These are phyloP conservation scores for Leccinum subgranulosum DNA, from an alignment of 768 basidiomycete genomes.

Conservation along the genomic window DNA sequence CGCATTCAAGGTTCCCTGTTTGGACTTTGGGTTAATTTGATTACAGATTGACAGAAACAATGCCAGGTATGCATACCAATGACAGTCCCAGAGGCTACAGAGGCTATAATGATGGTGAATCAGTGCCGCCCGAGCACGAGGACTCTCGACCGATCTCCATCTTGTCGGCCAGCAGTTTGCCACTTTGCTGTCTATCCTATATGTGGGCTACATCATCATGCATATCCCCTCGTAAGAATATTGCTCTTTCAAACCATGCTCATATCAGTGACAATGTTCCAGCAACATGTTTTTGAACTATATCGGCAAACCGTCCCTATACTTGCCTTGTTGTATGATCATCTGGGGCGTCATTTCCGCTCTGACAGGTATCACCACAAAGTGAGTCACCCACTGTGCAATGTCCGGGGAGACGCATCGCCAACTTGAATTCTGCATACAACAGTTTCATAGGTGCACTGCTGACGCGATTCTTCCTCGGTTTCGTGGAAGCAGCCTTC, in stretches of 20 bases:
- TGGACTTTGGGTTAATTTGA: neutral
- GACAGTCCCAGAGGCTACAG: neutral
- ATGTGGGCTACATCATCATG: slow-evolving; percentile 52
- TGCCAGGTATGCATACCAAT: slow-evolving; percentile 43
- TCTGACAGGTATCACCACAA: slow-evolving; percentile 38
- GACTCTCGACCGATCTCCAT: slow-evolving; percentile 62
- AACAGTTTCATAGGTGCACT: slow-evolving; percentile 40
- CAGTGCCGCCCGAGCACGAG: slow-evolving; percentile 67
- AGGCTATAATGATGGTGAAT: neutral
- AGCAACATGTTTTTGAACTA: slow-evolving; percentile 72
- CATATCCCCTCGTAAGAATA: slow-evolving; percentile 37
- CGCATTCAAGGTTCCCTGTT: neutral
- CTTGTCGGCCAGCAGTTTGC: slow-evolving; percentile 62
- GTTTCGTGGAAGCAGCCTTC: slow-evolving; percentile 51
- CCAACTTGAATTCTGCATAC: neutral
- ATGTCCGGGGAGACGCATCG: neutral
- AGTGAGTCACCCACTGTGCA: slow-evolving; percentile 16
- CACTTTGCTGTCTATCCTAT: slow-evolving; percentile 65
- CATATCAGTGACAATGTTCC: slow-evolving; percentile 2
- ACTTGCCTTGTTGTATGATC: slow-evolving; percentile 64
- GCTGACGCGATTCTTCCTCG: slow-evolving; percentile 50
- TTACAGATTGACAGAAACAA: slow-evolving; percentile 67
- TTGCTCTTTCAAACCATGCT: neutral
- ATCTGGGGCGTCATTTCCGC: slow-evolving; percentile 64
- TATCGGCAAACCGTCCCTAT: slow-evolving; percentile 63